These are phyloP conservation scores for Glycine soja DNA, from an alignment of 306 rosid genomes.

Conservation along the genomic window DNA sequence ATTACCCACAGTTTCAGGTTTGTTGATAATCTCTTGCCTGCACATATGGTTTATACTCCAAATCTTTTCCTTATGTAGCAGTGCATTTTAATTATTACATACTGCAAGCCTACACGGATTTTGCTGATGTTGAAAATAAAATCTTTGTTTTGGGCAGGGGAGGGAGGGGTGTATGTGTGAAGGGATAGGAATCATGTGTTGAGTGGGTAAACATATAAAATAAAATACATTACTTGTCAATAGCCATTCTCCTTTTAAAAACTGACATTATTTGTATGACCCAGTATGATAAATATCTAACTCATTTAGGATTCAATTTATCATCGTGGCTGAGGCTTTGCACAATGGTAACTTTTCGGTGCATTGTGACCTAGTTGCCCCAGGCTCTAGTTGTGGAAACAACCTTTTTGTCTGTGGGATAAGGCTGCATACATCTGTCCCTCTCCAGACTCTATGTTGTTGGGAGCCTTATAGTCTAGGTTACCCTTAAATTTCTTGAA, in stretches of 20 bases:
- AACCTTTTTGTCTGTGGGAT: background rate
- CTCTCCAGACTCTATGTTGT: background rate
- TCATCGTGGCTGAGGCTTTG: background rate
- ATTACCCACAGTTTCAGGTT: conserved; percentile 97
- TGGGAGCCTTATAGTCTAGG: conserved; percentile 8
- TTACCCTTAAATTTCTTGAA: conserved; percentile 17
- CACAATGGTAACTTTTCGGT: background rate
- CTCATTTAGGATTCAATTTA: conserved; percentile 24
- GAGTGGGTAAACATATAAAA: conserved; percentile 9
- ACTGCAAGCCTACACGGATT: conserved; percentile 3
- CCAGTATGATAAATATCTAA: background rate
- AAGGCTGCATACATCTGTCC: background rate
- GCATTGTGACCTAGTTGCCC: background rate
- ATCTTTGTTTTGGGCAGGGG: background rate
- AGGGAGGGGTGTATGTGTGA: background rate
- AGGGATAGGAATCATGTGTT: background rate
- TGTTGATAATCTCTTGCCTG: conserved; percentile 17
- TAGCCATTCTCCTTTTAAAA: conserved; percentile 12
- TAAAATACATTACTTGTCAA: conserved; percentile 1
- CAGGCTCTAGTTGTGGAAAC: conserved; percentile 2
- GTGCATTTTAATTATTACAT: background rate
- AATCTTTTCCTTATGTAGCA: background rate
- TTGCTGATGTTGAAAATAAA: background rate
- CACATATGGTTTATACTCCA: background rate
- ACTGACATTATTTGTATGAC: background rate